phyloP scores from a whole-genome alignment of 2,329 filamentous ascomycete genomes.

The Bipolaris oryzae region DNA sequence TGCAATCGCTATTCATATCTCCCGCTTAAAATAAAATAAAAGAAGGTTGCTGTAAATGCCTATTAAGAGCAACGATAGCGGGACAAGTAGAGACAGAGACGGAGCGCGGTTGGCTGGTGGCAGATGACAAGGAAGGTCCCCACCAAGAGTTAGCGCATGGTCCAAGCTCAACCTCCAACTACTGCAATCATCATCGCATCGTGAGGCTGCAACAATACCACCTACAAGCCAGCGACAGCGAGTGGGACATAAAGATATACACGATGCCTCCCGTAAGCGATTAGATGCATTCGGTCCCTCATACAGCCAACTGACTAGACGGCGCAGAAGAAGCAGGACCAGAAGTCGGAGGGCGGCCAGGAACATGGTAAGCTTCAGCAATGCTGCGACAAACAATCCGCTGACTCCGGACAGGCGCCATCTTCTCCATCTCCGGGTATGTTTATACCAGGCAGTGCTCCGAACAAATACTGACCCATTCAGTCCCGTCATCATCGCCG shows the following conservation, averaged over 20 bases:
- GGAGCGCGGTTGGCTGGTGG: not conserved
- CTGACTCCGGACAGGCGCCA: constrained; percentile 55
- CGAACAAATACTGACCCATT: constrained; percentile 33
- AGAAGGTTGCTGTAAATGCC: no score
- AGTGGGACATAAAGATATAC: constrained; percentile 21
- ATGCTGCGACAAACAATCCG: not conserved
- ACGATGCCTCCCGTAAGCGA: constrained; percentile 50
- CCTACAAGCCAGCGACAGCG: constrained; percentile 25
- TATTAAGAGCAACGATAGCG: no score
- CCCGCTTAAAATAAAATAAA: no score
- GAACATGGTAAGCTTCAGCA: constrained; percentile 58
- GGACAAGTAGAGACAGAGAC: no score
- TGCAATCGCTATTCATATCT: not conserved
- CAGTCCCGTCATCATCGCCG: constrained; percentile 90
- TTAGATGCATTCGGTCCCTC: not conserved
- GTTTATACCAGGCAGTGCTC: constrained; percentile 30
- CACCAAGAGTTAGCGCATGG: constrained; percentile 20
- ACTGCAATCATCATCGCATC: constrained; percentile 36
- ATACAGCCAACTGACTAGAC: constrained; percentile 34
- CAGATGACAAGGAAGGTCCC: constrained; percentile 22
- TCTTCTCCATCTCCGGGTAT: constrained; percentile 74
- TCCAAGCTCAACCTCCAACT: constrained; percentile 21
- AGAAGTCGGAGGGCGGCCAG: constrained; percentile 55
- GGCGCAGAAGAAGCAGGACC: constrained; percentile 42
- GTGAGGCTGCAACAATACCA: constrained; percentile 33